Evolutionary conservation across 176 grass and related monocot species (phyloP).

Genomic region (maize (Zea mays)): DNA sequence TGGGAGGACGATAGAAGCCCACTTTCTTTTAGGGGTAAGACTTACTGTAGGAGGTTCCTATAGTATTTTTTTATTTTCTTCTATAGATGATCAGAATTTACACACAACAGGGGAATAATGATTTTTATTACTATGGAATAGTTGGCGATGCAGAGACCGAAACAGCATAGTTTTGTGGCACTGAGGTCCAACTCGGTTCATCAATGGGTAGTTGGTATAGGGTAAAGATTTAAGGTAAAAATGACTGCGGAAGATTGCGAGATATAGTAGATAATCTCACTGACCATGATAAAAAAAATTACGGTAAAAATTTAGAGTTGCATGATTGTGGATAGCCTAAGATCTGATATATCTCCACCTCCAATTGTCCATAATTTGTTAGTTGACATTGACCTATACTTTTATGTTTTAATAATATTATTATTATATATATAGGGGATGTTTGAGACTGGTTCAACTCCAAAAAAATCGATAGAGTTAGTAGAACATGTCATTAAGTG

Average conservation of each 20-base stretch:
- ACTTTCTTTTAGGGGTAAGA: too few species aligned
- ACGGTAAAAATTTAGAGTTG: too few species aligned
- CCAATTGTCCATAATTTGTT: conserved; percentile 13
- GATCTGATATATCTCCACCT: neutral
- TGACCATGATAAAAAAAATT: too few species aligned
- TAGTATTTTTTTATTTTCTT: too few species aligned
- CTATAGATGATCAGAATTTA: too few species aligned
- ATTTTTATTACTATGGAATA: neutral
- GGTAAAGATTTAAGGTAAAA: too few species aligned
- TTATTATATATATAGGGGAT: neutral
- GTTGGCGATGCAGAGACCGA: neutral
- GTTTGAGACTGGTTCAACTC: too few species aligned
- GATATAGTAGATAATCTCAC: too few species aligned
- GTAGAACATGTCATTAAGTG: too few species aligned
- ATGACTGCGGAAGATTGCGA: too few species aligned
- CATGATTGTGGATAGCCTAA: neutral
- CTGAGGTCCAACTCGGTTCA: neutral
- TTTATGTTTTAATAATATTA: conserved; percentile 30
- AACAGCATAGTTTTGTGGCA: neutral
- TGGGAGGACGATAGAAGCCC: neutral
- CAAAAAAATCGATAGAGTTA: too few species aligned
- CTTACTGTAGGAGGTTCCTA: too few species aligned
- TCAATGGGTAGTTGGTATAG: neutral
- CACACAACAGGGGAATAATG: neutral
- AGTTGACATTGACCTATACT: neutral